Base-by-base conservation (phyloP, 768 basidiomycete species). In the Coprinopsis marcescibilis region DNA sequence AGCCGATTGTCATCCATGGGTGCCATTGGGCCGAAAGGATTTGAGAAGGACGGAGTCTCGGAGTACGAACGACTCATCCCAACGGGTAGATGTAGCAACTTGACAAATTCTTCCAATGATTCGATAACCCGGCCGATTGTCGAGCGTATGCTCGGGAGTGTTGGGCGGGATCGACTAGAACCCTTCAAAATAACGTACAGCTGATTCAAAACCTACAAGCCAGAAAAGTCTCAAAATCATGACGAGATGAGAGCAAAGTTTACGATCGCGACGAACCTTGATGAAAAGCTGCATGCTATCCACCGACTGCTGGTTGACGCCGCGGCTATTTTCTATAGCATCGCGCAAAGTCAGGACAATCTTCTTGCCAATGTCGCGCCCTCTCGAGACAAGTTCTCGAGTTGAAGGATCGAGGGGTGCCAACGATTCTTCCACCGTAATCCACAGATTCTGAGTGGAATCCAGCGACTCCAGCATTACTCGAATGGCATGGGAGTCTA, bases 101-200 rank as follows among this genome's bases (percentile, higher is more conserved):
- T 88, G 40, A 88, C 83, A 56, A 92, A 86, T 61, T 89, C 89
- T 63, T 94, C 83, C 10, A 91, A 90, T 11, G 83, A 77, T 55
- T 88, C 85, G 17, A 85, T 88, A 47, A 96, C 73, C 52, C 78
- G 43, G 21, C n/a, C 35, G 3, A 62, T 70, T 26, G 68, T 73
- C 38, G 68, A 69, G 0, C 64, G 65, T 7, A 67, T 66, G 1
- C 62, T 45, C 3, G 67, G 62, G 4, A 62, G 62, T 19, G 58
- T 61, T 24, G 63, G 62, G 32, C 66, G 52, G 3, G 35, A 36
- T 20, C 41, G 41, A 21, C 21, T 43, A 27, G 4, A 8, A 20
- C n/a, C 30, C 17, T 30, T 27, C 10, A 27, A 26, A n/a, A n/a
- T n/a, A n/a, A n/a, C n/a, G n/a, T n/a, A n/a, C n/a, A 43, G 41